A percentile compares a stretch with the other conserved stretches of the same genome.
These are phyloP conservation scores for Zopfochytrium polystomum DNA, from an alignment of 371 early-diverging fungal species.

Conservation along the genomic window DNA sequence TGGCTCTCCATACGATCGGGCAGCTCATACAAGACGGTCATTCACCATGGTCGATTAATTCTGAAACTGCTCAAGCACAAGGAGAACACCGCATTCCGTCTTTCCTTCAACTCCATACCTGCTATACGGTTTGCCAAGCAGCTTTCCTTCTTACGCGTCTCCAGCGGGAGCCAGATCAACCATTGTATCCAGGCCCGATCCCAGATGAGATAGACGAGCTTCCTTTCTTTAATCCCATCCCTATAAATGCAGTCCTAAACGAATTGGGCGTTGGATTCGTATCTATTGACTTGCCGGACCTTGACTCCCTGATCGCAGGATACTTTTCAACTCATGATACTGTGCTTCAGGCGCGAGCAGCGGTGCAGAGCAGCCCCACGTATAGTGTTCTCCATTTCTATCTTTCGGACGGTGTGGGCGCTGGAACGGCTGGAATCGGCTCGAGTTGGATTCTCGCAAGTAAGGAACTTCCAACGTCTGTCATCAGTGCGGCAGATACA, in stretches of 20 bases:
- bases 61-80: constrained; percentile 7
- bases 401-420: neutral
- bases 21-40: constrained; percentile 15
- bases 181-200: constrained; percentile 26
- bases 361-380: constrained; percentile 8
- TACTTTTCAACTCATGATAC: constrained; percentile 9
- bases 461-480: neutral
- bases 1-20: constrained; percentile 34
- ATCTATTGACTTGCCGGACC: neutral
- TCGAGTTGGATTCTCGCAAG: neutral
- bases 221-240: neutral
- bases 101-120: constrained; percentile 29
- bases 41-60: constrained; percentile 2
- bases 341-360: constrained; percentile 3
- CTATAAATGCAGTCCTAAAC: neutral
- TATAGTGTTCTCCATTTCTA: constrained; percentile 11
- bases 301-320: neutral
- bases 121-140: constrained; percentile 35
- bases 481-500: neutral
- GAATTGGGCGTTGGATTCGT: neutral
- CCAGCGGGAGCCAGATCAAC: constrained; percentile 21
- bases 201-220: neutral
- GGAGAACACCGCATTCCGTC: constrained; percentile 22
- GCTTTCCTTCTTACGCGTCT: constrained; percentile 34
- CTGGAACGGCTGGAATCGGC: neutral